Evolutionary conservation across 2,329 filamentous ascomycete species (phyloP).

Genomic region (Emmonsiellopsis sp.): DNA sequence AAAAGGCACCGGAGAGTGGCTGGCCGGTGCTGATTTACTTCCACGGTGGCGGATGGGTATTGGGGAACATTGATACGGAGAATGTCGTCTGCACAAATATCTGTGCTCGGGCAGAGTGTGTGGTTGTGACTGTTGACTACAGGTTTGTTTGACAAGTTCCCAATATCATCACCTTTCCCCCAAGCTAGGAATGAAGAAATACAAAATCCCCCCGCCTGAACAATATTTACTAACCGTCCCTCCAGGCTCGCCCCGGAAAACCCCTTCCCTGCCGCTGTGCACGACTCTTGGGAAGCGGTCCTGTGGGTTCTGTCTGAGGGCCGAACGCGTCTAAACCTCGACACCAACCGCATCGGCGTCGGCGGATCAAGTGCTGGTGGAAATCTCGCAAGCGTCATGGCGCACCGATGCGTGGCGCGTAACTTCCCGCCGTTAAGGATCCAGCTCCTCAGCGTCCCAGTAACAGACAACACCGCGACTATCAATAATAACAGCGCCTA

Average conservation of each 20-base stretch:
- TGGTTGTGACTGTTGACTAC: conserved; percentile 49
- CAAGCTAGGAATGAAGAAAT: too few relatives aligned
- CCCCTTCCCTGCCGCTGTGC: conserved; percentile 47
- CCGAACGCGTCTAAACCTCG: conserved; percentile 22
- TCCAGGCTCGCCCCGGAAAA: conserved; percentile 46
- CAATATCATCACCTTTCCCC: too few relatives aligned
- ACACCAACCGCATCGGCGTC: conserved; percentile 33
- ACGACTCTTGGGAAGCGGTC: conserved; percentile 48
- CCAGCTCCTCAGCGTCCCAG: conserved; percentile 49
- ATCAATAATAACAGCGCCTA: conserved; percentile 38
- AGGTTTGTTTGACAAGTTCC: conserved; percentile 28
- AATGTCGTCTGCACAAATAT: conserved; percentile 49
- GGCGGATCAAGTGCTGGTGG: conserved; percentile 44
- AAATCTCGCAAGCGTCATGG: conserved; percentile 45
- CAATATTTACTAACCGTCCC: not conserved
- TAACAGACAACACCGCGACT: conserved; percentile 48
- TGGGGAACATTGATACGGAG: conserved; percentile 50
- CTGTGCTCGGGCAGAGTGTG: conserved; percentile 40
- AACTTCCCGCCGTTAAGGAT: conserved; percentile 31
- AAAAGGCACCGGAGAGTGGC: conserved; percentile 31
- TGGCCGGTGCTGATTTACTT: conserved; percentile 50
- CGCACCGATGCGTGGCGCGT: conserved; percentile 38
- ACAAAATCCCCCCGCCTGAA: not conserved
- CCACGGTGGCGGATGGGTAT: conserved; percentile 51
- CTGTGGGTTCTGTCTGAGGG: conserved; percentile 33